These are phyloP conservation scores for Phialemonium atrogriseum DNA, from an alignment of 2,329 filamentous ascomycete species.

Conservation along the genomic window DNA sequence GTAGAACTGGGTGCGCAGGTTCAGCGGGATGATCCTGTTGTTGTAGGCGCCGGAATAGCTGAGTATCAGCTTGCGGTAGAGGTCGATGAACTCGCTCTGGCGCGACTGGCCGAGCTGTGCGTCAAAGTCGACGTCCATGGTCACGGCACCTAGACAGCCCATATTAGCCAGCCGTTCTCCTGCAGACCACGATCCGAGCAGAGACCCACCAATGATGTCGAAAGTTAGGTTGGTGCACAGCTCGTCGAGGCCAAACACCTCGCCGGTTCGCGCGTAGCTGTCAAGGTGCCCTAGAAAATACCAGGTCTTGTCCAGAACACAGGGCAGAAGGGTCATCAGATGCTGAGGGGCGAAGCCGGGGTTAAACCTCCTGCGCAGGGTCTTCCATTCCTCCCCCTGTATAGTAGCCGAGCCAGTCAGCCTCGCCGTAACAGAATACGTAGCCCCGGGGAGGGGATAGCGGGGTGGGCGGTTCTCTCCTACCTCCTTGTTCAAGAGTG, in stretches of 20 bases:
- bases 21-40: slow-evolving; percentile 10
- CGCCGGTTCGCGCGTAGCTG: slow-evolving; percentile 14
- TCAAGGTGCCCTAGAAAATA: slow-evolving; percentile 23
- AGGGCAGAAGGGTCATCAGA: slow-evolving; percentile 25
- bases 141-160: slow-evolving; percentile 20
- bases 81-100: slow-evolving; percentile 20
- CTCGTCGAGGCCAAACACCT: slow-evolving; percentile 19
- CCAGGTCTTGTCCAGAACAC: slow-evolving; percentile 24
- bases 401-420: neutral
- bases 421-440: too few species aligned
- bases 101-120: slow-evolving; percentile 19
- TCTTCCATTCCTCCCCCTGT: slow-evolving; percentile 22
- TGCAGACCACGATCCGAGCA: too few species aligned
- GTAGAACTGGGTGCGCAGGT: slow-evolving; percentile 8
- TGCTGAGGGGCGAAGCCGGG: slow-evolving; percentile 29
- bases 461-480: too few species aligned
- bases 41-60: slow-evolving; percentile 17
- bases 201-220: slow-evolving; percentile 13
- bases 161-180: neutral
- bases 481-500: slow-evolving; percentile 14
- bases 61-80: slow-evolving; percentile 18
- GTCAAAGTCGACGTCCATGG: slow-evolving; percentile 24
- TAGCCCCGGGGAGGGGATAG: too few species aligned
- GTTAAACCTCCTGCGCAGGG: slow-evolving; percentile 25
- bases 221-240: slow-evolving; percentile 28